Percentiles rank a stretch among this genome's conserved stretches.
Conservation (phyloP, 2,329 filamentous ascomycete genomes). For the Microascus cirrosus region DNA sequence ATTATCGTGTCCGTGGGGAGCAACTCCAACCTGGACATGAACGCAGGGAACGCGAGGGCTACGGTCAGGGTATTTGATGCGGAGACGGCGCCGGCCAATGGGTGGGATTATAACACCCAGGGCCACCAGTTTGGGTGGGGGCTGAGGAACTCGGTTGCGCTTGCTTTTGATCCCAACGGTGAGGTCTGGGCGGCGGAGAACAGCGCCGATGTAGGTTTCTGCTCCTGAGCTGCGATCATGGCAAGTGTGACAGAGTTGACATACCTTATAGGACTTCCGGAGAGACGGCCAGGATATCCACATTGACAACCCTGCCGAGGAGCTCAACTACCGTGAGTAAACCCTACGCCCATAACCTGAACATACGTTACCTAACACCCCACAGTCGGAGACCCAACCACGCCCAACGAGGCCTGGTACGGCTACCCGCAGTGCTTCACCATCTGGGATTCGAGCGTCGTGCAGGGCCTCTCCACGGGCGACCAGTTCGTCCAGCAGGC, state of each 20-base stretch:
- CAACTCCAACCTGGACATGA: slow-evolving; percentile 25
- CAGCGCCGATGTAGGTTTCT: slow-evolving; percentile 29
- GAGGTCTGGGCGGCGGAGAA: slow-evolving; percentile 39
- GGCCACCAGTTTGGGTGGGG: slow-evolving; percentile 27
- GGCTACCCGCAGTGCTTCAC: slow-evolving; percentile 53
- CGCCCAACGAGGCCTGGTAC: slow-evolving; percentile 23
- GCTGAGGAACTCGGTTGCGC: slow-evolving; percentile 51
- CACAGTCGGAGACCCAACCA: slow-evolving; percentile 16
- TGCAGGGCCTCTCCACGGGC: slow-evolving; percentile 17
- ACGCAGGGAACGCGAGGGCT: slow-evolving; percentile 19
- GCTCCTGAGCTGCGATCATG: background rate
- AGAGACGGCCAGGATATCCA: slow-evolving; percentile 38
- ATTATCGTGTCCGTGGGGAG: slow-evolving; percentile 25
- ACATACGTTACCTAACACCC: background rate
- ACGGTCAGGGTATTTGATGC: slow-evolving; percentile 31
- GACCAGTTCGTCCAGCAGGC: slow-evolving; percentile 24
- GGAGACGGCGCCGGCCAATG: slow-evolving; percentile 19
- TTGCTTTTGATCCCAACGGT: slow-evolving; percentile 34
- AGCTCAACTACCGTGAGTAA: slow-evolving; percentile 46
- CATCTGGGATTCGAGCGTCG: slow-evolving; percentile 33
- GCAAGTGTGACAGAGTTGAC: background rate
- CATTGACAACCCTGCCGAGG: slow-evolving; percentile 52
- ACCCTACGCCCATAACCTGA: background rate
- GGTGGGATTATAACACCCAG: slow-evolving; percentile 24
- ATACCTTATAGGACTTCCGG: slow-evolving; percentile 26